Evolutionary conservation across 208 protist species (phyloP), one percentile per base, ranked within the genome.

Genomic region (Sergeia podlipaevii): DNA sequence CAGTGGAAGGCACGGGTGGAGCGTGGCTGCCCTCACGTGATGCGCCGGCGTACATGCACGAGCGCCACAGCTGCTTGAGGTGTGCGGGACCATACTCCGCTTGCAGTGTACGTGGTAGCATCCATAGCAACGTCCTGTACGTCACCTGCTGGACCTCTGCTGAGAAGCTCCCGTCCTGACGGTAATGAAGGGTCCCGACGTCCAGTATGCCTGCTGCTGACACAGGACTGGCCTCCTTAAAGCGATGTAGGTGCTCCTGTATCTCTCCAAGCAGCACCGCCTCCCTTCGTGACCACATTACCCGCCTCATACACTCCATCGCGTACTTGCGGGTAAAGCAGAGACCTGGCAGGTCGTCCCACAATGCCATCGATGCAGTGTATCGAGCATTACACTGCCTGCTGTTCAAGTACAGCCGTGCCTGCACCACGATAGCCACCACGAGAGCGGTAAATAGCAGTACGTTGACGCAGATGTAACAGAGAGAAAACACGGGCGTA

Each of bases 81-180:
- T 74, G 71, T n/a, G 49, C 47, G 20, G 60, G 49, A 18, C 71
- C 71, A 33, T 68, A 64, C 58, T 78, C 71, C 7, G 49, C 61
- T 54, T 74, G 71, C 48, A 78, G 63, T 47, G 50, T 57, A 10
- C 63, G 65, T 28, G 71, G 71, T 21, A 79, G 43, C 43, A 69
- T 55, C 72, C 72, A 78, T 38, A 78, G 60, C 38, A 78, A 37
- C 30, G 46, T 47, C 15, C 33, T 26, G 47, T 61, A 69, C 37
- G 62, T 55, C 51, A 61, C 60, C 43, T 54, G 47, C 27, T 13
- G 17, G 21, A 44, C 24, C 27, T 13, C 30, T 2, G 38, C 10
- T n/a, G 26, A 2, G 15, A 15, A 0, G 21, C 11, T 55, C 38
- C 13, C 34, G 36, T 37, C n/a, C 21, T 5, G 13, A 3, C 26